Evolutionary conservation across 805 yeast genomes (phyloP).

Genomic region (Hanseniaspora occidentalis): DNA sequence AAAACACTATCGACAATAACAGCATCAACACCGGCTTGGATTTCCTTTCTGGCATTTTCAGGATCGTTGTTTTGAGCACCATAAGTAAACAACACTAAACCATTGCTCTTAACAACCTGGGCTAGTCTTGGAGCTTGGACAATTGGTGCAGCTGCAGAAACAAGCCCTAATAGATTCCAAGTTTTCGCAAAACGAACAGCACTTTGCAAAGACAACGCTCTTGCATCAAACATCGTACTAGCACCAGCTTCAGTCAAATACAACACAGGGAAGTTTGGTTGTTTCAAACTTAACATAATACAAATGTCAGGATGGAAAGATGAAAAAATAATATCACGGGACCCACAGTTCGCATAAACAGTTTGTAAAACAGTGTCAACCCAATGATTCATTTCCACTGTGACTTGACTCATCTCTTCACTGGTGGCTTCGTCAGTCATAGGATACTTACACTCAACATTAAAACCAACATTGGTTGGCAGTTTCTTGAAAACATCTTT

Average conservation of each 20-base stretch:
- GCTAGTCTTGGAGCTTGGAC: constrained; percentile 85
- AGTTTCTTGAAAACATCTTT: constrained; percentile 71
- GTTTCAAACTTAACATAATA: constrained; percentile 72
- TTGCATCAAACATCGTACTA: constrained; percentile 69
- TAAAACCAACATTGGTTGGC: constrained; percentile 80
- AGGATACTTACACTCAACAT: constrained; percentile 90
- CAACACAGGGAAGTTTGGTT: constrained; percentile 84
- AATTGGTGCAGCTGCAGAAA: constrained; percentile 75
- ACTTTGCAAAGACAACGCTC: constrained; percentile 80
- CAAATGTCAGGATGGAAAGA: constrained; percentile 94
- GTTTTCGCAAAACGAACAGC: constrained; percentile 83
- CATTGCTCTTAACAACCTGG: constrained; percentile 80
- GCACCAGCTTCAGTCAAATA: constrained; percentile 88
- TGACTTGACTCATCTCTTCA: constrained; percentile 79
- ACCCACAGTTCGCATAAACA: constrained; percentile 62
- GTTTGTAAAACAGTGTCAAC: constrained; percentile 73
- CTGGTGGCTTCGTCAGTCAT: constrained; percentile 86
- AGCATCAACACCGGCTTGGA: constrained; percentile 94
- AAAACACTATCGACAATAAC: constrained; percentile 93
- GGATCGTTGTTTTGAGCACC: constrained; percentile 81
- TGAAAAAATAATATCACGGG: constrained; percentile 80
- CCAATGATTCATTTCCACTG: constrained; percentile 74
- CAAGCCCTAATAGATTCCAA: constrained; percentile 88
- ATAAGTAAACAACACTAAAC: constrained; percentile 86
- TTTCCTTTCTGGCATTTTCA: constrained; percentile 67